Base-by-base conservation (phyloP, 2,329 filamentous ascomycete genomes). In the Pseudogymnoascus sp. region DNA sequence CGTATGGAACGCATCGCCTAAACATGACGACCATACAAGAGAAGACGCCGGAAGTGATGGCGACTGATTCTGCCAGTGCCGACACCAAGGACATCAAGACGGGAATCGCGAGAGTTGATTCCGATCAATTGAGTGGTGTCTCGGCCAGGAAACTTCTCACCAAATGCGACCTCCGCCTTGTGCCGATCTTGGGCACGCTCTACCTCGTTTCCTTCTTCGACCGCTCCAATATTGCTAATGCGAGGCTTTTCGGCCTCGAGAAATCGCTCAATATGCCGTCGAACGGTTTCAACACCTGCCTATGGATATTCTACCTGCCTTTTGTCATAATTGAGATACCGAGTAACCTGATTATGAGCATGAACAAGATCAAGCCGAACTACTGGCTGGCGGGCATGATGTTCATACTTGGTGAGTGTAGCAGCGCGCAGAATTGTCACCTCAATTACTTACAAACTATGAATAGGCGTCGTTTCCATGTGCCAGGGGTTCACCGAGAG, bases 131-230 rank as follows among this genome's bases (percentile, higher is more conserved):
- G 77, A 3, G 67, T 80, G 11, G 75, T 78, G 65, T 68, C 69
- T 52, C 74, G 78, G 59, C 70, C 80, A 55, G 49, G 28, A 55
- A 55, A 35, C 49, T 55, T 7, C 49, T 55, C 28, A 28, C 33
- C 16, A 67, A 67, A 38, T 58, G 65, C 55, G 67, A 69, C 60
- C 22, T 68, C 12, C 65, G 62, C 19, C 42, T 69, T 7, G 58
- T 86, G 49, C 84, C 84, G 1, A 81, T 85, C 71, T 78, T 86
- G 66, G 80, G 82, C 4, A 69, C 86, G 0, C 77, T 87, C 16
- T 86, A 85, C 64, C 73, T 86, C 5, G 74, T 81, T 28, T 80
- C 78, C 63, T 82, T 81, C 68, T 70, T 82, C 36, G 79, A 81
- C 64, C 73, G 79, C 38, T 80, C 78, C n/a, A 82, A 82, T 66